Evolutionary conservation across 2,329 filamentous ascomycete species (phyloP), one percentile per base, ranked within the genome.

Genomic region (Bisporella sp.): DNA sequence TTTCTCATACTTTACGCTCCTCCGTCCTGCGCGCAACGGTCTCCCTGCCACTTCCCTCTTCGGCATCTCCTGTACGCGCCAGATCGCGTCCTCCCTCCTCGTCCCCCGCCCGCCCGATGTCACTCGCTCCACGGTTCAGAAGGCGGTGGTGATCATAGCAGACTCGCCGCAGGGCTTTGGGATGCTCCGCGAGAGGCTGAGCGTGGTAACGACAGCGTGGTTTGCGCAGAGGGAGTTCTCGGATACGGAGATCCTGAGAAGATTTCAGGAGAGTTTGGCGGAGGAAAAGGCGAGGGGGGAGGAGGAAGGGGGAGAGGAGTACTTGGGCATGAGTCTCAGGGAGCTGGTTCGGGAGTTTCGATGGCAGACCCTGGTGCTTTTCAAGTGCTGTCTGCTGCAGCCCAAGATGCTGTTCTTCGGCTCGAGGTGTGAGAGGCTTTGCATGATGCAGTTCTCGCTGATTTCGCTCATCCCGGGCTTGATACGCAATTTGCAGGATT

Each of bases 391-490:
- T 66, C 73, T 99, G 55, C 74, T 99, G 55, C 92, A 99, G 68
- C 92, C 90, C 48, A 99, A 96, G 91, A 97, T 97, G 87, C 83
- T 99, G 48, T 97, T 99, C 73, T 99, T 97, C 63, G 91, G 93
- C 55, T 90, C 92, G n/a, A 84, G 90, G 61, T 97, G 93, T 69
- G 93, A 99, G 69, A 81, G 87, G 57, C 73, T 99, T 59, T 99
- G 93, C 78, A 95, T 97, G 87, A 91, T 96, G 71, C 93, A 99
- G 68, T 99, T 97, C 72, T 93, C 92, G 41, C 79, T 99, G 43
- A 85, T 99, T 60, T 96, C 92, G 48, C 76, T 99, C 63, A 95
- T 99, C 72, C 93, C 93, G 44, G 90, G 91, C 53, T 80, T 99
- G 51, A 84, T 97, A 63, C 83, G 89, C 62, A 89, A 87, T 62